phyloP scores from a whole-genome alignment of 306 rosid genomes.

The Quercus ilex region DNA sequence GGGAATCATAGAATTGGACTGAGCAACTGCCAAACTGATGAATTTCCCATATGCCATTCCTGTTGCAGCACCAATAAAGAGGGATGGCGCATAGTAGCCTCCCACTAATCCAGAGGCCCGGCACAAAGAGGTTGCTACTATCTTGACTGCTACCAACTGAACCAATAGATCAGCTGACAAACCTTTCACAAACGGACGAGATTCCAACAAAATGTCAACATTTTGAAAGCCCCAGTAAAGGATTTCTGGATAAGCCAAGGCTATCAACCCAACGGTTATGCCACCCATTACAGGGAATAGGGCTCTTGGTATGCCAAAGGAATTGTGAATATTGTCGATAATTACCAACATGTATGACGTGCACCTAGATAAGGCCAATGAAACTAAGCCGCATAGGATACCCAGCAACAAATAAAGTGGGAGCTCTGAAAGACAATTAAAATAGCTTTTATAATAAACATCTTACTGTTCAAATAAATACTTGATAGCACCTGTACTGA shows the following conservation, averaged over 20 bases:
- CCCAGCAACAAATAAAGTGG: slow-evolving; percentile 95
- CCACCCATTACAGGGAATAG: slow-evolving; percentile 80
- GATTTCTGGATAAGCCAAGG: slow-evolving; percentile 87
- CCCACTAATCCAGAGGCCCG: slow-evolving; percentile 95
- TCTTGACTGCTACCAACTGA: slow-evolving; percentile 80
- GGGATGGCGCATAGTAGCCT: slow-evolving; percentile 94
- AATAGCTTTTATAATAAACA: slow-evolving; percentile 32
- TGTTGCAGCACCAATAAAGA: slow-evolving; percentile 92
- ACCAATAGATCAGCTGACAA: slow-evolving; percentile 70
- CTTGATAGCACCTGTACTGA: slow-evolving; percentile 14
- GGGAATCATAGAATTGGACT: slow-evolving; percentile 46
- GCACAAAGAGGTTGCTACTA: slow-evolving; percentile 81
- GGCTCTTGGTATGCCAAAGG: slow-evolving; percentile 51
- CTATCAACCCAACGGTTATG: slow-evolving; percentile 73
- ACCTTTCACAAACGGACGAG: slow-evolving; percentile 75
- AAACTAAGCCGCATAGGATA: slow-evolving; percentile 77
- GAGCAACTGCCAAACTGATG: slow-evolving; percentile 57
- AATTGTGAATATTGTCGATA: slow-evolving; percentile 58
- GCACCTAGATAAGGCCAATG: slow-evolving; percentile 74
- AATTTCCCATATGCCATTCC: slow-evolving; percentile 93
- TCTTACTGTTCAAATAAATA: slow-evolving; percentile 20
- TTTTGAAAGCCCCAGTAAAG: slow-evolving; percentile 97
- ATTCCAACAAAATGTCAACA: slow-evolving; percentile 86
- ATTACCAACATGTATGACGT: slow-evolving; percentile 62
- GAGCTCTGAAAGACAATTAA: slow-evolving; percentile 74